phyloP scores from a whole-genome alignment of 805 yeast species.

The Metschnikowia santaceciliae region DNA sequence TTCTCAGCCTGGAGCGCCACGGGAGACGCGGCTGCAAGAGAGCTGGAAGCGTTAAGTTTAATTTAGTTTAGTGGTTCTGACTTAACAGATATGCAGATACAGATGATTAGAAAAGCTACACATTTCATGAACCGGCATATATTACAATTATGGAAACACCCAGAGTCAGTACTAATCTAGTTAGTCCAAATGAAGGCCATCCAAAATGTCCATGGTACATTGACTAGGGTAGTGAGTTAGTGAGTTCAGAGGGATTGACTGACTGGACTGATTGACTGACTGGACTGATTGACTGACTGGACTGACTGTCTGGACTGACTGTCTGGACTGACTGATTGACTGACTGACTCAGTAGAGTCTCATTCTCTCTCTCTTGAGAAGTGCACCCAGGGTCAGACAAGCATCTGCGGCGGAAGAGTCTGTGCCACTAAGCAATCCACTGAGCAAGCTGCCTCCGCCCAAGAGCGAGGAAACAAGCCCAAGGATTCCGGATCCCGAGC shows the following conservation, averaged over 20 bases:
- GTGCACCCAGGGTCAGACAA: slow-evolving; percentile 8
- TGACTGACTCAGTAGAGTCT: slow-evolving; percentile 6
- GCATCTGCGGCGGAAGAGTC: slow-evolving; percentile 11
- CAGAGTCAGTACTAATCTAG: too few relatives aligned
- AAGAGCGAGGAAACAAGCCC: slow-evolving; percentile 3
- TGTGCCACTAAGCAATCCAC: slow-evolving; percentile 12
- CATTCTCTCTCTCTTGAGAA: slow-evolving; percentile 7
- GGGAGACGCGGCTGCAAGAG: slow-evolving; percentile 11
- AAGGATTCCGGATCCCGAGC: slow-evolving; percentile 4
- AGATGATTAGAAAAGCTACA: too few relatives aligned
- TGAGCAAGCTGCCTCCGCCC: slow-evolving; percentile 7
- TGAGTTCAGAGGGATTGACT: not conserved
- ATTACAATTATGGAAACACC: too few relatives aligned
- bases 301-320: too few relatives aligned
- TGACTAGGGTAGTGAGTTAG: too few relatives aligned
- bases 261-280: too few relatives aligned
- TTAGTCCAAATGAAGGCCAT: too few relatives aligned
- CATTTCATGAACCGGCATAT: too few relatives aligned
- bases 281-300: too few relatives aligned
- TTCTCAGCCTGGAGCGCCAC: not conserved
- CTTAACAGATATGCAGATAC: too few relatives aligned
- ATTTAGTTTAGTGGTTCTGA: too few relatives aligned
- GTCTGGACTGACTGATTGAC: too few relatives aligned
- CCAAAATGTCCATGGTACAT: not conserved
- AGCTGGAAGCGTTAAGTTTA: not conserved